phyloP scores from a whole-genome alignment of 1,139 yeast species.

The Hansenula lynferdii region DNA sequence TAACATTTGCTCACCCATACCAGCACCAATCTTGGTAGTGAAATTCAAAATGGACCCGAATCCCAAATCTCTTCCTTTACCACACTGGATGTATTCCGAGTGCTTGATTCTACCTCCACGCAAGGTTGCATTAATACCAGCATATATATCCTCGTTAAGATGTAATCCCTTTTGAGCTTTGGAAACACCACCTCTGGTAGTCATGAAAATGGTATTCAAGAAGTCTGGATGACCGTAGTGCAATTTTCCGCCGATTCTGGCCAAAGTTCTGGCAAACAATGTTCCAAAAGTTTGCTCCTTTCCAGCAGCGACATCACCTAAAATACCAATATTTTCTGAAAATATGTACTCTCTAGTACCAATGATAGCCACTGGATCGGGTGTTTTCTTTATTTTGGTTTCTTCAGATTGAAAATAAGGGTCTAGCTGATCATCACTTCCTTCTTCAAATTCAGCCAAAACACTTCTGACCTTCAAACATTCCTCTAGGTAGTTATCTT shows the following conservation, averaged over 20 bases:
- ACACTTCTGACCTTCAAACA: conserved; percentile 71
- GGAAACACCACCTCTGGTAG: conserved; percentile 74
- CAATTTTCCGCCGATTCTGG: conserved; percentile 68
- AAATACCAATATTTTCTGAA: conserved; percentile 69
- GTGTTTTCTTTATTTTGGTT: conserved; percentile 47
- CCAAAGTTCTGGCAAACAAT: conserved; percentile 65
- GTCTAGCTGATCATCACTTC: conserved; percentile 25
- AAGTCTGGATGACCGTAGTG: conserved; percentile 79
- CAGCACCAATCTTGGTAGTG: conserved; percentile 76
- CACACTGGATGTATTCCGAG: conserved; percentile 75
- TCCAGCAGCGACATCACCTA: conserved; percentile 77
- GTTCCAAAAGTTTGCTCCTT: conserved; percentile 77
- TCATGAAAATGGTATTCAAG: conserved; percentile 62
- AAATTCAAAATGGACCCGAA: conserved; percentile 72
- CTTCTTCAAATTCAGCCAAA: conserved; percentile 67
- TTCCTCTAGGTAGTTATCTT: conserved; percentile 70
- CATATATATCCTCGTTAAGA: conserved; percentile 71
- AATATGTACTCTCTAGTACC: conserved; percentile 75
- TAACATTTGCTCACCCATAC: conserved; percentile 79
- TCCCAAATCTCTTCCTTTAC: conserved; percentile 78
- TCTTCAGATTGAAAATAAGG: conserved; percentile 54
- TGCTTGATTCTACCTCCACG: conserved; percentile 76
- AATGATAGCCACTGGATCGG: conserved; percentile 63
- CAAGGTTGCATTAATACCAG: conserved; percentile 68
- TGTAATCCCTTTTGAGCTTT: conserved; percentile 73